A percentile compares a stretch with the other conserved stretches of the same genome.
Conservation (phyloP, 176 grass and related monocot species). For the Typha latifolia region DNA sequence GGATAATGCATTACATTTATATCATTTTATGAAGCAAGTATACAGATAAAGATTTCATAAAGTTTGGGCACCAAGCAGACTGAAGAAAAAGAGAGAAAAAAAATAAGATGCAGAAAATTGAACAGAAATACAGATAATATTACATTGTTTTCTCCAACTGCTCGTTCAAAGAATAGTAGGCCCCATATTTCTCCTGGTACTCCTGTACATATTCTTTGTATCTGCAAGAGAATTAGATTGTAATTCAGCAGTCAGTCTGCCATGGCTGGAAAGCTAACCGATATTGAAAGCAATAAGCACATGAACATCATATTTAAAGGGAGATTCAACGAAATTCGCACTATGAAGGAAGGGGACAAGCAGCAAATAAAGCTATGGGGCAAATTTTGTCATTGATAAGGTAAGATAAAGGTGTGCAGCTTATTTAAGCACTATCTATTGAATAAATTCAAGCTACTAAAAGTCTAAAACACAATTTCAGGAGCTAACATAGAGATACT, state of each 20-base stretch:
- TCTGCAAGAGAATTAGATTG: constrained; percentile 42
- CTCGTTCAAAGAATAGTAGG: constrained; percentile 59
- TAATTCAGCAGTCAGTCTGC: not conserved
- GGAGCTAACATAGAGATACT: constrained; percentile 19
- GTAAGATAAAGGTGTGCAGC: not conserved
- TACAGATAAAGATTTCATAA: not conserved
- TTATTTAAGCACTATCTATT: not conserved
- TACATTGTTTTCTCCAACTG: constrained; percentile 78
- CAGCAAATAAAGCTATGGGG: no score
- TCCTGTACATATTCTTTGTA: constrained; percentile 79
- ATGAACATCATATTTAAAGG: no score
- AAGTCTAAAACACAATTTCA: not conserved
- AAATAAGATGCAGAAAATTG: constrained; percentile 4
- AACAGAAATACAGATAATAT: constrained; percentile 11
- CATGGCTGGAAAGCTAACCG: constrained; percentile 1
- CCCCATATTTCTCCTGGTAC: constrained; percentile 70
- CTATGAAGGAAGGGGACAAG: not conserved
- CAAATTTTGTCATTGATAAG: no score
- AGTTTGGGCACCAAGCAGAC: not conserved
- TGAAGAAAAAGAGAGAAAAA: constrained; percentile 6
- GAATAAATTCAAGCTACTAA: not conserved
- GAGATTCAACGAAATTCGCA: not conserved
- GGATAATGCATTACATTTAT: constrained; percentile 2
- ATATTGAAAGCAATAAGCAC: not conserved
- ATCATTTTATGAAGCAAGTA: not conserved